Evolutionary conservation across 768 basidiomycete species (phyloP).

Genomic region (Suillus spraguei): DNA sequence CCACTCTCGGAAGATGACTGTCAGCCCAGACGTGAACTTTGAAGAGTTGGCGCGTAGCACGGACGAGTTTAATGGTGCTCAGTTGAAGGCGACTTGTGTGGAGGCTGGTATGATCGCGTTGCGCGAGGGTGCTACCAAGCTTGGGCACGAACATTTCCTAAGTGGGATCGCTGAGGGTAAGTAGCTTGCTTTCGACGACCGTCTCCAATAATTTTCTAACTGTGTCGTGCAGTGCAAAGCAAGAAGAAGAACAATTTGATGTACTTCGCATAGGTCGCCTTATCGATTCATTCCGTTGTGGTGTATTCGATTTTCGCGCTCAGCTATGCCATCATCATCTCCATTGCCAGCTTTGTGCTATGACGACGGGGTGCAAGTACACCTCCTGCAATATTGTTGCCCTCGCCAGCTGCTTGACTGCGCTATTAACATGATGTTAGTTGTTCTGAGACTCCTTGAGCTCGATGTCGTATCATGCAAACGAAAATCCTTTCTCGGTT

Average conservation of each 20-base stretch:
- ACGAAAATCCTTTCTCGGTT: not conserved
- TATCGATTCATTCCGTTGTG: slow-evolving; percentile 4
- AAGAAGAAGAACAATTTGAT: slow-evolving; percentile 99
- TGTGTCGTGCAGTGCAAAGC: slow-evolving; percentile 75
- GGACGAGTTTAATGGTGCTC: slow-evolving; percentile 98
- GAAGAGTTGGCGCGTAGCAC: slow-evolving; percentile 96
- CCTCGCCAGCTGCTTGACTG: not conserved
- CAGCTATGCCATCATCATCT: not conserved
- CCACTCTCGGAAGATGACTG: slow-evolving; percentile 95
- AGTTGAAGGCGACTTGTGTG: slow-evolving; percentile 96
- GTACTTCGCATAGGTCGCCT: slow-evolving; percentile 75
- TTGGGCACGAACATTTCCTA: slow-evolving; percentile 95
- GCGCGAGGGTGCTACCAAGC: slow-evolving; percentile 85
- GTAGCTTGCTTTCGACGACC: slow-evolving; percentile 21
- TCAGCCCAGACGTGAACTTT: slow-evolving; percentile 87
- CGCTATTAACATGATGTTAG: too few relatives aligned
- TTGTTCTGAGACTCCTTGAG: not conserved
- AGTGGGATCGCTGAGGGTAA: slow-evolving; percentile 86
- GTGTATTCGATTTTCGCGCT: not conserved
- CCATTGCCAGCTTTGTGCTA: not conserved
- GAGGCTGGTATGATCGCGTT: slow-evolving; percentile 99
- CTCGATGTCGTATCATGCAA: not conserved
- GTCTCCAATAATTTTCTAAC: slow-evolving; percentile 20
- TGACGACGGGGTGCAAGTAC: not conserved
- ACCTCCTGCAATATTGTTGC: not conserved